Percentiles rank a stretch among this genome's conserved stretches.
Conservation (phyloP, 371 early-diverging fungal species). For the Syncephalastrum sp. region DNA sequence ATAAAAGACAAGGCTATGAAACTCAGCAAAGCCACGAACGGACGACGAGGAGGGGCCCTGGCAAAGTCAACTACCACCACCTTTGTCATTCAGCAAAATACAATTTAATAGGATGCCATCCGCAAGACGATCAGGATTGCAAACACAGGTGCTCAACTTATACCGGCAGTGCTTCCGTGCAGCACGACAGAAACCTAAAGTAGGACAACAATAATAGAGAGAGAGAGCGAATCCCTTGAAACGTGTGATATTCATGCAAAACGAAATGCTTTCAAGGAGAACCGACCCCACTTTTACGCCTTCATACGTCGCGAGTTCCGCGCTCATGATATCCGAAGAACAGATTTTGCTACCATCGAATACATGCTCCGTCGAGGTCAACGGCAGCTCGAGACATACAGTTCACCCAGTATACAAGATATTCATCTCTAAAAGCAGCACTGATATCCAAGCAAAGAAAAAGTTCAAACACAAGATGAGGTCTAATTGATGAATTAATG, state of each 20-base stretch:
- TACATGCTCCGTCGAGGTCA: constrained; percentile 61
- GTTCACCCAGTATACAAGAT: constrained; percentile 57
- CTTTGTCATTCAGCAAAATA: no score
- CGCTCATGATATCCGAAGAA: constrained; percentile 49
- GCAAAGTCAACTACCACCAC: no score
- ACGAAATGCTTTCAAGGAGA: constrained; percentile 31
- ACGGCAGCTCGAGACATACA: constrained; percentile 54
- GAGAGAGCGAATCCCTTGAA: not conserved
- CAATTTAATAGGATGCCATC: no score
- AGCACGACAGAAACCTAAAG: constrained; percentile 56
- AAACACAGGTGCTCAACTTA: constrained; percentile 56
- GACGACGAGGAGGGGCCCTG: no score
- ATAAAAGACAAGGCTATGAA: no score
- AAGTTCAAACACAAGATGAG: constrained; percentile 1
- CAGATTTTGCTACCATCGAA: constrained; percentile 66
- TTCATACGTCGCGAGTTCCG: constrained; percentile 62
- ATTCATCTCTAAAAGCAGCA: constrained; percentile 42
- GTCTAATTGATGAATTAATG: not conserved
- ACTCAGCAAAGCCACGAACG: no score
- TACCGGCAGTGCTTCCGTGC: constrained; percentile 63
- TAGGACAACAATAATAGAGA: constrained; percentile 14
- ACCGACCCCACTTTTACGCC: constrained; percentile 55
- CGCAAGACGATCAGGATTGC: constrained; percentile 54
- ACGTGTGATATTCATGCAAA: not conserved
- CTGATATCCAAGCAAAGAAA: not conserved